A percentile compares a stretch with the other conserved stretches of the same genome.
Evolutionary conservation across 805 yeast species (phyloP).

Genomic region (baker's yeast (Saccharomyces cerevisiae)): DNA sequence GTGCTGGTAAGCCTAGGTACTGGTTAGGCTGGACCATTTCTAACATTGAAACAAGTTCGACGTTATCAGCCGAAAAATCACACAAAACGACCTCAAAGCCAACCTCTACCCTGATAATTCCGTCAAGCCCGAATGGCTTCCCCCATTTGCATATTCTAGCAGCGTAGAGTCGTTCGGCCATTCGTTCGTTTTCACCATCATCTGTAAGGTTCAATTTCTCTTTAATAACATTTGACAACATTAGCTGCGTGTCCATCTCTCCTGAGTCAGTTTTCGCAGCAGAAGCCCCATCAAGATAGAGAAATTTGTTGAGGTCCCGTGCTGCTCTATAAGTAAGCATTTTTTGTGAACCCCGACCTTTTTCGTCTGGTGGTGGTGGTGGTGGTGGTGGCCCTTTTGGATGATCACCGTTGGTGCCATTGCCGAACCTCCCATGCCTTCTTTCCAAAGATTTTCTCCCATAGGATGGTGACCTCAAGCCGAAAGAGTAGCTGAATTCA

Average conservation of each 20-base stretch:
- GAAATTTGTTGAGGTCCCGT: slow-evolving; percentile 40
- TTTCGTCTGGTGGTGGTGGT: background rate
- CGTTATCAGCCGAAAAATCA: slow-evolving; percentile 41
- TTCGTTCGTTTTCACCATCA: slow-evolving; percentile 17
- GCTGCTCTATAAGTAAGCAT: slow-evolving; percentile 39
- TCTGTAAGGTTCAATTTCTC: slow-evolving; percentile 7
- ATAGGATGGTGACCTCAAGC: slow-evolving; percentile 17
- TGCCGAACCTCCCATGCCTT: slow-evolving; percentile 2
- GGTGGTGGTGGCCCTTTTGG: background rate
- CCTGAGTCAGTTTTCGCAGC: slow-evolving; percentile 54
- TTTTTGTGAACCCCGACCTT: background rate
- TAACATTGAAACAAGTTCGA: slow-evolving; percentile 40
- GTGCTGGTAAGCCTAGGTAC: slow-evolving; percentile 34
- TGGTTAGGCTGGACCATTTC: slow-evolving; percentile 34
- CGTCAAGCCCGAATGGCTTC: slow-evolving; percentile 46
- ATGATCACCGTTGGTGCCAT: background rate
- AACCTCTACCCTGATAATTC: slow-evolving; percentile 48
- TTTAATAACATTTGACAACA: slow-evolving; percentile 32
- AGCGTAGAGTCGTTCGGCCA: slow-evolving; percentile 41
- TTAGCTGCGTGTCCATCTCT: slow-evolving; percentile 51
- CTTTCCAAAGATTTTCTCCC: slow-evolving; percentile 15
- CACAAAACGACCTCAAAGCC: slow-evolving; percentile 58
- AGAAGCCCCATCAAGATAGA: slow-evolving; percentile 59
- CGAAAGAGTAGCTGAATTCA: slow-evolving; percentile 50
- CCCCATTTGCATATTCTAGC: slow-evolving; percentile 49